phyloP scores from a whole-genome alignment of 2,329 filamentous ascomycete species.

The Scortechinia acanthostroma region DNA sequence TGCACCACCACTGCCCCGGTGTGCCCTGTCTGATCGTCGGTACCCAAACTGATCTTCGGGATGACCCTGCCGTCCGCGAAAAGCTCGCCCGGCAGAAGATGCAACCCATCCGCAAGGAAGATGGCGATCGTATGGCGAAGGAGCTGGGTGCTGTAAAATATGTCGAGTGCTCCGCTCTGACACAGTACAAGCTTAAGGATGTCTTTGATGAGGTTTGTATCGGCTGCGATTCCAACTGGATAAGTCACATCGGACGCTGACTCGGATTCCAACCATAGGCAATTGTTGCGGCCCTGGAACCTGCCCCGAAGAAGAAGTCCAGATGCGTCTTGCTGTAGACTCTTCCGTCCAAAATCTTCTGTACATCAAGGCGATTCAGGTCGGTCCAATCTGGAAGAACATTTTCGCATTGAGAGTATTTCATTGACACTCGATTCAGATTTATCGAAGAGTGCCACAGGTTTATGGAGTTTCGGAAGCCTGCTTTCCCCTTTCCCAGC shows the following conservation, averaged over 20 bases:
- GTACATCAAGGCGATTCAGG: too few relatives aligned
- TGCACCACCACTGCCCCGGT: constrained; percentile 95
- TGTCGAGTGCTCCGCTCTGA: constrained; percentile 94
- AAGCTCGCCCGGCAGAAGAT: constrained; percentile 96
- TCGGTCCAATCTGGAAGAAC: too few relatives aligned
- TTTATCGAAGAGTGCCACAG: too few relatives aligned
- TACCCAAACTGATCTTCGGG: constrained; percentile 91
- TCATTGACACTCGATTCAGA: too few relatives aligned
- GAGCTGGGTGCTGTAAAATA: constrained; percentile 97
- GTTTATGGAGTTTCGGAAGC: too few relatives aligned
- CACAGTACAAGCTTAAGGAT: constrained; percentile 97
- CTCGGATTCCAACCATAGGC: too few relatives aligned
- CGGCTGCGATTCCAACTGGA: background rate
- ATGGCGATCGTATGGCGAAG: constrained; percentile 93
- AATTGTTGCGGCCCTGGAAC: constrained; percentile 89
- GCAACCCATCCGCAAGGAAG: constrained; percentile 82
- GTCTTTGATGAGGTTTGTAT: constrained; percentile 89
- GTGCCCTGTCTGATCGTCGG: constrained; percentile 97
- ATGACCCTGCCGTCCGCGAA: constrained; percentile 78
- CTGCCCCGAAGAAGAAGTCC: constrained; percentile 70
- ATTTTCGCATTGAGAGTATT: too few relatives aligned
- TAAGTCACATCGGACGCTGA: too few relatives aligned
- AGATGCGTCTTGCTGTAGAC: constrained; percentile 61
- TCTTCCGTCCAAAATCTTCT: background rate
- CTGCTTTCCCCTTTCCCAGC: too few relatives aligned